Conservation (phyloP, 2,329 filamentous ascomycete species). For the Aureobasidium lini region DNA sequence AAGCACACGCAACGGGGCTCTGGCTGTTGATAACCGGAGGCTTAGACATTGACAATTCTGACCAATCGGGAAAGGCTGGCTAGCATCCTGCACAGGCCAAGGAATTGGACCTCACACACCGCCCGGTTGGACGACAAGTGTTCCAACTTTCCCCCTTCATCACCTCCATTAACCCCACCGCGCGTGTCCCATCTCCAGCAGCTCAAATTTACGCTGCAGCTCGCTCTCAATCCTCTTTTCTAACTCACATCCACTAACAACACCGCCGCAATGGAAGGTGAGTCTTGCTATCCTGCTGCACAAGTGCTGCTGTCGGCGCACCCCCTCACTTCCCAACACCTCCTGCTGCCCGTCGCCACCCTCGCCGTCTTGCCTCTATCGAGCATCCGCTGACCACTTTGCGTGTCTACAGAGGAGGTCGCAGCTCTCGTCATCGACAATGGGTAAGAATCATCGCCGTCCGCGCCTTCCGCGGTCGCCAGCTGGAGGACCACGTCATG, state of each 20-base stretch:
- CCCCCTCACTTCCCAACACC: slow-evolving; percentile 6
- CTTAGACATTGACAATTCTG: slow-evolving; percentile 1
- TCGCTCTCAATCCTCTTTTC: neutral
- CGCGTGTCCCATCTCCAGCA: slow-evolving; percentile 12
- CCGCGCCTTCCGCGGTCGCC: slow-evolving; percentile 23
- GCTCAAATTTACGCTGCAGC: slow-evolving; percentile 15
- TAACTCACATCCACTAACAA: slow-evolving; percentile 6
- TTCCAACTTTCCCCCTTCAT: slow-evolving; percentile 15
- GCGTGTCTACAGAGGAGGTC: slow-evolving; percentile 78
- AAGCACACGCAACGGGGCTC: slow-evolving; percentile 9
- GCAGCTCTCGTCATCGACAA: slow-evolving; percentile 99
- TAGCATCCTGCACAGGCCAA: slow-evolving; percentile 11
- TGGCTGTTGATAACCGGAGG: slow-evolving; percentile 9
- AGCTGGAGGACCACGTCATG: slow-evolving; percentile 25
- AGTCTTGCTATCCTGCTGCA: slow-evolving; percentile 11
- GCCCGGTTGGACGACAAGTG: slow-evolving; percentile 13
- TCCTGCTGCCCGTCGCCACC: slow-evolving; percentile 1
- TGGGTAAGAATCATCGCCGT: slow-evolving; percentile 68
- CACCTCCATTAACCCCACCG: slow-evolving; percentile 12
- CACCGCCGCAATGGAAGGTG: slow-evolving; percentile 28
- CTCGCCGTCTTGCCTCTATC: neutral
- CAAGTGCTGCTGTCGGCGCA: slow-evolving; percentile 11
- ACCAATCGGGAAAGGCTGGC: slow-evolving; percentile 3
- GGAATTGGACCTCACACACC: slow-evolving; percentile 12
- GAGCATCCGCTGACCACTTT: slow-evolving; percentile 16